These are phyloP conservation scores for Tanozyma kutaoensis DNA, from an alignment of 805 yeast genomes.

Conservation along the genomic window DNA sequence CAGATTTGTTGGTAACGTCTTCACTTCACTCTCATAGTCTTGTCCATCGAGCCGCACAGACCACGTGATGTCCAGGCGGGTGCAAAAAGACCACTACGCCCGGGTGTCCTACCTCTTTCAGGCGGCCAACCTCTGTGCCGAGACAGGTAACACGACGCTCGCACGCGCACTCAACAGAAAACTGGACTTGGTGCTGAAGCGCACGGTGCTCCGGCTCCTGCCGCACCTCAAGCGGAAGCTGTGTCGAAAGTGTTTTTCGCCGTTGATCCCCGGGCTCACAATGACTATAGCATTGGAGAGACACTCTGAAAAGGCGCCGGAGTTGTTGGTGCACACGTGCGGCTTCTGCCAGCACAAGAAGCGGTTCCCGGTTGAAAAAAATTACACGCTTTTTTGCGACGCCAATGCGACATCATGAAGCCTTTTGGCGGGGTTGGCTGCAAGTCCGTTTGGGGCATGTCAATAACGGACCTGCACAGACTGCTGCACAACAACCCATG, in stretches of 20 bases:
- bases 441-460: no score
- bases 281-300: slow-evolving; percentile 20
- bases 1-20: no score
- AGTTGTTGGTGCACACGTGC: slow-evolving; percentile 38
- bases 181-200: slow-evolving; percentile 50
- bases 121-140: slow-evolving; percentile 29
- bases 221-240: slow-evolving; percentile 54
- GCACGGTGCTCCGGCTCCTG: slow-evolving; percentile 49
- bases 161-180: slow-evolving; percentile 41
- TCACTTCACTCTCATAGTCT: neutral
- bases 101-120: slow-evolving; percentile 50
- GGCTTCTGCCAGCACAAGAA: slow-evolving; percentile 35
- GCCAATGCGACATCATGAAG: no score
- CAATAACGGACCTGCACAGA: no score
- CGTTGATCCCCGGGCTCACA: slow-evolving; percentile 36
- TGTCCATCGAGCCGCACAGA: no score
- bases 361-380: slow-evolving; percentile 36
- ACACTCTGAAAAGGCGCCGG: slow-evolving; percentile 22
- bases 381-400: no score
- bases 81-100: slow-evolving; percentile 44
- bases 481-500: slow-evolving; percentile 1
- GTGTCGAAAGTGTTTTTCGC: slow-evolving; percentile 53
- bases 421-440: no score
- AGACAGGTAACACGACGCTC: no score
- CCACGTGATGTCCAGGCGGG: slow-evolving; percentile 3